Base-by-base conservation (phyloP, 164 flowering plant species). In the Warburgia ugandensis region DNA sequence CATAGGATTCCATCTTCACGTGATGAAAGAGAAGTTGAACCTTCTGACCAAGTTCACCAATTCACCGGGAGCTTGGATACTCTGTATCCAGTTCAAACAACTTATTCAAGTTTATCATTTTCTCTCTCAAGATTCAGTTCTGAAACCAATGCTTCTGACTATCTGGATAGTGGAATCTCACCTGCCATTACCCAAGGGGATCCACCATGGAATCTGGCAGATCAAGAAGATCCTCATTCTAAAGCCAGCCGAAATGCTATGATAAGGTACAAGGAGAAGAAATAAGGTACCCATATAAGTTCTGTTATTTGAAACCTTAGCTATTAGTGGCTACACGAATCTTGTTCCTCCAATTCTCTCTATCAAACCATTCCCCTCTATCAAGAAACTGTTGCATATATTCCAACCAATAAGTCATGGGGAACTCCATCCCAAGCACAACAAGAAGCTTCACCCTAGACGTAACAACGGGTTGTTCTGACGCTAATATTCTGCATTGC, bases 221-320 rank as follows among this genome's bases (percentile, higher is more conserved):
- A 65, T 25, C 13, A 33, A 42, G 67, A 71, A 19, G 36, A 27
- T 51, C 33, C 57, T n/a, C 67, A 62, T 25, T 9, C 45, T 12
- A 66, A 68, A 42, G 66, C 58, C 21, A 69, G 67, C 58, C 72
- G 64, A 52, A 66, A 50, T 48, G 67, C 69, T 57, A 53, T 54
- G 55, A 54, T 36, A 57, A 65, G 72, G 45, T 60, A 68, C 63
- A 73, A 70, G 58, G 78, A 75, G 64, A 74, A 71, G 66, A 77
- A 74, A n/a, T 66, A 74, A 73, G 44, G 50, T 61, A 9, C 56
- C 64, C 40, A 27, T 50, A 83, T 80, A 71, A 70, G 81, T 61
- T 32, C 21, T n/a, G n/a, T n/a, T n/a, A n/a, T n/a, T n/a, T n/a
- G n/a, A n/a, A n/a, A n/a, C n/a, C n/a, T n/a, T n/a, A n/a, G n/a